Base-by-base conservation (phyloP, 805 yeast genomes). In the Metschnikowia sp. region DNA sequence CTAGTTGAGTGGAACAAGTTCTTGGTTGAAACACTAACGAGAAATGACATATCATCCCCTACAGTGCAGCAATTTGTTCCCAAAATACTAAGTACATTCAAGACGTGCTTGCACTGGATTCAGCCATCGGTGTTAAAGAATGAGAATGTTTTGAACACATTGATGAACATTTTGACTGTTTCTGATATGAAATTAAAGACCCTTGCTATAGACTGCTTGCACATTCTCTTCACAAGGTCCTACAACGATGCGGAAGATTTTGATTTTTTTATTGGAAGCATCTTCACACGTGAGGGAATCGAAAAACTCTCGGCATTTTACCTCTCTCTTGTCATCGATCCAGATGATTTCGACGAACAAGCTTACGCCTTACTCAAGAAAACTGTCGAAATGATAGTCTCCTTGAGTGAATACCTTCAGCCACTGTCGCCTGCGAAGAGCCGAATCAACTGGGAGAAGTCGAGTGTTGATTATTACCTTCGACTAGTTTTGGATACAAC, bases 91-190 rank as follows among this genome's bases (percentile, higher is more conserved):
- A 88, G 90, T 51, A 85, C 95, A 4, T 78, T 92, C 60, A 94
- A 94, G 61, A 85, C 96, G 0, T 87, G 96, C 57, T 75, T 94
- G 50, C 90, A 87, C 57, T 94, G 99, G 99, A 80, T 91, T 8
- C 78, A 87, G 43, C 92, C 97, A 2, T 73, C 79, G 12, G 82
- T 91, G 1, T 76, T 92, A 45, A 78, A 84, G 38, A 69, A 76
- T 36, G 82, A 86, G 42, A 81, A 87, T 42, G 76, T 89, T 8
- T 74, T 89, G 55, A 74, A 76, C 36, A 78, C 84, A 11, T 70
- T 94, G 36, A 76, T 89, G 48, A 65, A 66, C 47, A 76, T 88
- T 31, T 70, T 88, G 44, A 66, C 80, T 35, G 69, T 83, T 8
- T 72, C 79, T 30, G 83, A 84, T 57, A 79, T 84, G 37, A 78